Conservation (phyloP, 75 land plant species). For the Selaginella moellendorffii region DNA sequence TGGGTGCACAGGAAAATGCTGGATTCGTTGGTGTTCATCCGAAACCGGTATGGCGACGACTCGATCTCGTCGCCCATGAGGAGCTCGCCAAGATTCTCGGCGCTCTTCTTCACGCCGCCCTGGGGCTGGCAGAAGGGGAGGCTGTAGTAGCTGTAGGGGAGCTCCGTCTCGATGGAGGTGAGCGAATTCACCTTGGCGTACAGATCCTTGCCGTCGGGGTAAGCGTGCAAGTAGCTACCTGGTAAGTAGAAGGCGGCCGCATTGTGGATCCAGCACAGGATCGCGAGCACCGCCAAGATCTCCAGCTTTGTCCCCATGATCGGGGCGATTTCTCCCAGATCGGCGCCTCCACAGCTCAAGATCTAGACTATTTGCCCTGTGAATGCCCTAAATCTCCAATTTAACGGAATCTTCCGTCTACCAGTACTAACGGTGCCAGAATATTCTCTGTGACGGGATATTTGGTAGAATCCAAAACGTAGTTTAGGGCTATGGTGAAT, state of each 20-base stretch:
- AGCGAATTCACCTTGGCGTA: conserved; percentile 67
- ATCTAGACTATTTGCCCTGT: too few species aligned
- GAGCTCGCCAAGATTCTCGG: conserved; percentile 92
- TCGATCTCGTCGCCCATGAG: conserved; percentile 87
- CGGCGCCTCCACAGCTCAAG: too few species aligned
- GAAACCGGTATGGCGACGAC: conserved; percentile 63
- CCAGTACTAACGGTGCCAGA: too few species aligned
- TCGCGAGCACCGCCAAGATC: not conserved
- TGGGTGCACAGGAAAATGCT: conserved; percentile 43
- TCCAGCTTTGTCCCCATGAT: too few species aligned
- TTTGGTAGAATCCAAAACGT: too few species aligned
- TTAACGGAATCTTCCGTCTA: too few species aligned
- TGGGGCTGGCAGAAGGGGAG: conserved; percentile 60
- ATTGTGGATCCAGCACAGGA: not conserved
- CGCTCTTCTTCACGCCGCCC: conserved; percentile 45
- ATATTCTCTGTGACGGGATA: too few species aligned
- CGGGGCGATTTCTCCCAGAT: too few species aligned
- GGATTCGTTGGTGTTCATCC: conserved; percentile 37
- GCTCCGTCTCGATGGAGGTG: conserved; percentile 79
- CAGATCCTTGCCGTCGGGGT: conserved; percentile 23
- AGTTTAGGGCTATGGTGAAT: too few species aligned
- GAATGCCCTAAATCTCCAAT: too few species aligned
- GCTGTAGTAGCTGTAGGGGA: conserved; percentile 65
- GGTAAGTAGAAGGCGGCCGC: conserved; percentile 26
- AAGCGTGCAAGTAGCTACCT: conserved; percentile 62